A percentile compares a stretch with the other conserved stretches of the same genome.
Evolutionary conservation across 1,284 basidiomycete species (phyloP).

Genomic region (Wallemia mellicola): DNA sequence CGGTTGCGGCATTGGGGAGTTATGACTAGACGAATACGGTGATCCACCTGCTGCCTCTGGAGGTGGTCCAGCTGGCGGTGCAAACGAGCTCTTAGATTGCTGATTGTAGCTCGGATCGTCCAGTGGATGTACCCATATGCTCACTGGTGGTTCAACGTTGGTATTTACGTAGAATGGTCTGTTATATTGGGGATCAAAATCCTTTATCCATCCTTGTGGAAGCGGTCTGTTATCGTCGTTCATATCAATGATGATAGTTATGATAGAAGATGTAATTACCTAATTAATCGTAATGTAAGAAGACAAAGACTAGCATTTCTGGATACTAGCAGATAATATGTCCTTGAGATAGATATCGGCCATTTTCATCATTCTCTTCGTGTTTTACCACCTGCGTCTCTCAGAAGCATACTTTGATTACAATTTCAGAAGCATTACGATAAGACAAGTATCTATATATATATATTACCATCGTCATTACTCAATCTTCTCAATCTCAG

Average conservation of each 20-base stretch:
- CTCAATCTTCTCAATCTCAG: too few relatives aligned
- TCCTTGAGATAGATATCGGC: too few relatives aligned
- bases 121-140: not conserved
- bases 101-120: not conserved
- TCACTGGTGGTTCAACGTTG: not conserved
- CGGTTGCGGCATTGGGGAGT: not conserved
- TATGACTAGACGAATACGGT: not conserved
- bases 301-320: too few relatives aligned
- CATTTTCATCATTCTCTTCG: too few relatives aligned
- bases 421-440: too few relatives aligned
- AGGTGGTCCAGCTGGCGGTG: not conserved
- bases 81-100: not conserved
- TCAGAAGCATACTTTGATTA: too few relatives aligned
- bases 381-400: too few relatives aligned
- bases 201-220: not conserved
- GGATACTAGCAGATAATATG: too few relatives aligned
- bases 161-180: not conserved
- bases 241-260: not conserved
- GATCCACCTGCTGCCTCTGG: not conserved
- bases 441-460: too few relatives aligned
- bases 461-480: too few relatives aligned
- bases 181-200: not conserved
- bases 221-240: not conserved
- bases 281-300: too few relatives aligned
- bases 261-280: not conserved